Evolutionary conservation across 139 green algal genomes (phyloP), one percentile per base, ranked within the genome.

Genomic region (Bryopsis sp.): DNA sequence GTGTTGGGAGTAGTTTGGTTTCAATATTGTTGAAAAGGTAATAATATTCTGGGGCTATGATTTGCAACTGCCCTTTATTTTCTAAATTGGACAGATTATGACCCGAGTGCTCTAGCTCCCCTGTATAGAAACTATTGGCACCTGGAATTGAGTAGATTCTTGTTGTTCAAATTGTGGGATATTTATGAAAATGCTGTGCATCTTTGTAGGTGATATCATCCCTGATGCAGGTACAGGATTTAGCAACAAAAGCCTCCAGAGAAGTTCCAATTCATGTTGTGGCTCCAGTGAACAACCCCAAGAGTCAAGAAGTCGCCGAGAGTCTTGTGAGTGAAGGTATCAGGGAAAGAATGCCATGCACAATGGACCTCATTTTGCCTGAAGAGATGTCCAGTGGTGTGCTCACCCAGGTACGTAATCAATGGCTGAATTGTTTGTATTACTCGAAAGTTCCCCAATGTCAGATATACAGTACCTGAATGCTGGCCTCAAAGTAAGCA

Each of bases 361-460:
- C 11, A 39, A 5, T 57, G 4, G 62, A 54, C 19, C 5, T 69
- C 11, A 3, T 69, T 4, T 36, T 69, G 7, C 62, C 62, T 15
- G 8, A 54, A 5, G 37, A 69, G 26, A 24, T 69, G 6, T 69
- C 62, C 7, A 69, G 62, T 57, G 62, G 62, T 3, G 37, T 69
- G 5, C 29, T 69, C 22, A 31, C 43, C 3, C 62, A 69, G 37
- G 62, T 65, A 7, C 8, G n/a, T n/a, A n/a, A n/a, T n/a, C n/a
- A n/a, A n/a, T n/a, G n/a, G n/a, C n/a, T n/a, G n/a, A n/a, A n/a
- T 61, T 35, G 58, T 39, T 43, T 50, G 11, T 11, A 50, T 50
- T 26, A 15, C 15, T 50, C 15, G 11, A 50, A 15, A 15, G 15
- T 11, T 50, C 11, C 11, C 43, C 15, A 50, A 50, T n/a, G n/a